Evolutionary conservation across 495 filamentous ascomycete genomes (phyloP), one percentile per base, ranked within the genome.

Genomic region (Talaromyces ruber): DNA sequence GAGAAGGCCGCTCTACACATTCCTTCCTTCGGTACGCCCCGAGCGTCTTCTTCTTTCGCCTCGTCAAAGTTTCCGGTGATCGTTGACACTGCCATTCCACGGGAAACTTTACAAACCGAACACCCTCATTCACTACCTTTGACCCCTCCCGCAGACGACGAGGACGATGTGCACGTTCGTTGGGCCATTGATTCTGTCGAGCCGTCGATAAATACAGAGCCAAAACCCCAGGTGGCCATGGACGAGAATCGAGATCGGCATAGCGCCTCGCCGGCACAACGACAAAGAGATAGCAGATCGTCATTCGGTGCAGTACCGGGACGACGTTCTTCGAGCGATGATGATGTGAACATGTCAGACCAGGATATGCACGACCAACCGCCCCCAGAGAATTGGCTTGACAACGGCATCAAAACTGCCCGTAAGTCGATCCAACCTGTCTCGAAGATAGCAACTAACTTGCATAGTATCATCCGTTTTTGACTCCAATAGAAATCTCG

Each of bases 101-200:
- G 24, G n/a, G 34, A 47, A 26, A 21, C 57, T 8, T 18, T 67
- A 7, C 62, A 66, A 8, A 62, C 70, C 12, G 74, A 78, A 18
- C 77, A 77, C 65, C 70, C 72, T 55, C 64, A 71, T 25, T 70
- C 65, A 18, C 66, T 77, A 7, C 76, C 76, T 18, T 73, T 72
- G 9, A 78, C 78, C 0, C 76, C 76, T 3, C 77, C 76, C 26
- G 61, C 61, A 29, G 75, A 79, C 55, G 75, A 79, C 71, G 75
- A 78, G 64, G 70, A 72, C 50, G 66, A 72, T 65, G 64, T 75
- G 76, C 72, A 74, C 39, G 69, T 72, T 25, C 58, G 66, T 39
- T 73, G 73, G 47, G 68, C 66, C 18, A 72, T 77, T 70, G 50
- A 72, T 55, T 59, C 76, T 14, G 74, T 74, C 34, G 74, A 76